Evolutionary conservation across 2,329 filamentous ascomycete species (phyloP), one percentile per base, ranked within the genome.

Genomic region (Talaromyces sp.): DNA sequence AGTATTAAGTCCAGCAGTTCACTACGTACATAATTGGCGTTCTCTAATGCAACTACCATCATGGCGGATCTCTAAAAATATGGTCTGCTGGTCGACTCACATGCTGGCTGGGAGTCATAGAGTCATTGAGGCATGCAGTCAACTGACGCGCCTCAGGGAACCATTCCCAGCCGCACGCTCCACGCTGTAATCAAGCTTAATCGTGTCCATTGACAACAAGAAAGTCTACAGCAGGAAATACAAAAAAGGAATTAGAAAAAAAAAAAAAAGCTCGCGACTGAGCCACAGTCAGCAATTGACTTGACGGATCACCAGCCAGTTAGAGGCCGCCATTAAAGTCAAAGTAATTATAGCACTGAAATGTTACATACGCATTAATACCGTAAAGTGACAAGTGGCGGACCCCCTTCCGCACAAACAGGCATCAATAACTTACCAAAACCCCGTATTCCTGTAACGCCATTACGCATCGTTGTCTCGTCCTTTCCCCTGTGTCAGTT

Each of bases 401-500:
- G 31, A 4, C 16, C 3, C n/a, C n/a, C 52, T 22, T 56, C 52
- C 52, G 22, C 31, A 37, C 31, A 56, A 50, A 33, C 8, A 14
- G 24, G 14, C 8, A 8, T 5, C 14, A 52, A 57, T 24, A 57
- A 57, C n/a, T 57, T 57, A 39, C 33, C 54, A 1, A 39, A 2
- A 59, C 56, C 56, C 27, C 33, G 60, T 62, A 50, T 39, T 62
- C 13, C 27, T 8, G 41, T 61, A 24, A 50, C 33, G 13, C 35
- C 43, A 39, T 52, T 52, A 62, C 48, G 31, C 47, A 61, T 61
- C 41, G 59, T 19, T 50, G 59, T 39, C 47, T 50, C 45, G 45
- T 37, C 45, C n/a, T 62, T 31, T 62, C 60, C 60, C 60, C 60
- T 62, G 60, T 62, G 60, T 62, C 60, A 62, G 60, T 39, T 31